Base-by-base conservation (phyloP, 2,329 filamentous ascomycete genomes). In the Pseudogymnoascus sp. region DNA sequence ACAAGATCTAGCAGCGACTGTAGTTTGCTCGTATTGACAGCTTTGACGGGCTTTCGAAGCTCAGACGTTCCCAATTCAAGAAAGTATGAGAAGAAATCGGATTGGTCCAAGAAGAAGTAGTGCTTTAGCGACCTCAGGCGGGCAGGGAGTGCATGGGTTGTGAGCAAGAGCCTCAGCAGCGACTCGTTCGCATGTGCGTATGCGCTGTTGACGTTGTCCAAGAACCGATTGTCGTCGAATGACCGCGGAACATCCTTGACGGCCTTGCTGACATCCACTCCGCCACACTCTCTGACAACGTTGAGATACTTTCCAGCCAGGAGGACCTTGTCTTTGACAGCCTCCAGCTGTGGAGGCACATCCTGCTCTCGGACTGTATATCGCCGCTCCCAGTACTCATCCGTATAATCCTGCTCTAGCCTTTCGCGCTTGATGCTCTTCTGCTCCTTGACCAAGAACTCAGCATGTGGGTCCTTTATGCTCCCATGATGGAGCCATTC, bases 31-130 rank as follows among this genome's bases (percentile, higher is more conserved):
- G 90, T 89, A 70, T 97, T 99, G 74, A 97, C 91, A 60, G 82
- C 82, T 71, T 91, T 91, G 62, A 92, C 90, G 33, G 89, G 88
- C 72, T 97, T 97, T 69, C 90, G 89, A 62, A 99, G 80, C 75
- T 99, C 94, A 1, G 91, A 92, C 30, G 89, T 82, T 60, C 91
- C 87, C 18, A 99, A 85, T 71, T 99, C 94, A 63, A 99, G 85
- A 73, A 99, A 99, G 75, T 97, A 96, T 2, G 91, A 91, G 74
- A 99, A 97, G 77, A 96, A 99, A 73, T 99, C 94, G 35, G 94
- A 97, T 7, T 92, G 89, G 68, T 97, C 93, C 64, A 99, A 86
- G 79, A 99, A 99, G 78, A 97, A 99, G 77, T 99, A 99, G 75
- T 99, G 94, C 73, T 99, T 99, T 38, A 99, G 79, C 12, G 93